These are phyloP conservation scores for Neonectria sp. DNA, from an alignment of 2,329 filamentous ascomycete species.

Conservation along the genomic window DNA sequence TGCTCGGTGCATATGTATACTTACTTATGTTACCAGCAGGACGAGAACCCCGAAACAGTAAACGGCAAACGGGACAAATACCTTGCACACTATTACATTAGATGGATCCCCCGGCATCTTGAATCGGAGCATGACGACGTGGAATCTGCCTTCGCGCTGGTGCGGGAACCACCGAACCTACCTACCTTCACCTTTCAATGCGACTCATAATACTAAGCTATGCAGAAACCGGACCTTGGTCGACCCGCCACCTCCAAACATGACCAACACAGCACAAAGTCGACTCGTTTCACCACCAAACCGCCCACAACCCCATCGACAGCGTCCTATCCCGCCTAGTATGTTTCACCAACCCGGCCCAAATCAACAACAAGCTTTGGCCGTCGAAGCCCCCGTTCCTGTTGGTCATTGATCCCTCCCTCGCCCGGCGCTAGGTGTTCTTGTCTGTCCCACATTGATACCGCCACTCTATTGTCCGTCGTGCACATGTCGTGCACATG, in stretches of 20 bases:
- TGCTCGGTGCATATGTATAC: no score
- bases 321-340: constrained; percentile 6
- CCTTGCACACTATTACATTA: no score
- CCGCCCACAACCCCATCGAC: constrained; percentile 3
- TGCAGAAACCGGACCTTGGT: constrained; percentile 2
- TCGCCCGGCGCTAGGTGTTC: background rate
- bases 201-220: background rate
- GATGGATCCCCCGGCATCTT: background rate
- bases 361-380: constrained; percentile 6
- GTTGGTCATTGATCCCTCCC: background rate
- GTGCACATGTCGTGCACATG: no score
- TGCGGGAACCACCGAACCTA: background rate
- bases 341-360: constrained; percentile 26
- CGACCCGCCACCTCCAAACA: background rate
- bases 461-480: background rate
- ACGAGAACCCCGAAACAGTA: no score
- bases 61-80: no score
- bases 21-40: no score
- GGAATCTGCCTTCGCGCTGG: constrained; percentile 1
- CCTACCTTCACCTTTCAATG: background rate
- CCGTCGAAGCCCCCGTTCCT: background rate
- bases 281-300: constrained; percentile 19
- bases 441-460: background rate
- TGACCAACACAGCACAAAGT: background rate
- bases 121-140: background rate